phyloP scores from a whole-genome alignment of 1,284 basidiomycete genomes.

The Tylopilus sp. region DNA sequence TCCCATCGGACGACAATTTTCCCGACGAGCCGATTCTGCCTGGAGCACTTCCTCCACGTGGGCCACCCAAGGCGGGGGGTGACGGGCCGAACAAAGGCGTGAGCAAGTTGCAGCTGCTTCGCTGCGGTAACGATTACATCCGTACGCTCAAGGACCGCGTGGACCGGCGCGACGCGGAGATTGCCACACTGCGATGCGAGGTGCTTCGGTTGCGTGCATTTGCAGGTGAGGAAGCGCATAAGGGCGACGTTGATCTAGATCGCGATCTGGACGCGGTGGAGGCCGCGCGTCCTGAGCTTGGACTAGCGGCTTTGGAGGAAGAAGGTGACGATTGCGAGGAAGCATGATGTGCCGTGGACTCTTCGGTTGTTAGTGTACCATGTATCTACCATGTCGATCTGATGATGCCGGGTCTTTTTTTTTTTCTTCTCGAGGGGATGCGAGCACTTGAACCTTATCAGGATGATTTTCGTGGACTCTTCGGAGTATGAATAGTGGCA shows the following conservation, averaged over 20 bases:
- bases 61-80: constrained; percentile 78
- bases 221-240: constrained; percentile 31
- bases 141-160: constrained; percentile 72
- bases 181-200: constrained; percentile 66
- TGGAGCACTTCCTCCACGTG: constrained; percentile 79
- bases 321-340: constrained; percentile 30
- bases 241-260: constrained; percentile 40
- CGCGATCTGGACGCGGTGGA: constrained; percentile 41
- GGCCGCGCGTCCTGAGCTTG: constrained; percentile 18
- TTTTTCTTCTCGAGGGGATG: background rate
- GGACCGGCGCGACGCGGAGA: constrained; percentile 79
- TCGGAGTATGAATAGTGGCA: constrained; percentile 21
- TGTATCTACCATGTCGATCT: constrained; percentile 16
- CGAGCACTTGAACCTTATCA: constrained; percentile 13
- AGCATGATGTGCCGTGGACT: constrained; percentile 6
- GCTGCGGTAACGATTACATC: constrained; percentile 87
- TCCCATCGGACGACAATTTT: constrained; percentile 64
- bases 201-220: constrained; percentile 55
- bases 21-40: constrained; percentile 66
- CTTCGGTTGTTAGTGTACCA: background rate
- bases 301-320: constrained; percentile 25
- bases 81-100: constrained; percentile 94
- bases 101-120: constrained; percentile 87
- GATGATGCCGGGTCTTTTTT: constrained; percentile 5
- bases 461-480: constrained; percentile 25